These are phyloP conservation scores for Nevesoporus exiguus DNA, from an alignment of 768 basidiomycete species.

Conservation along the genomic window DNA sequence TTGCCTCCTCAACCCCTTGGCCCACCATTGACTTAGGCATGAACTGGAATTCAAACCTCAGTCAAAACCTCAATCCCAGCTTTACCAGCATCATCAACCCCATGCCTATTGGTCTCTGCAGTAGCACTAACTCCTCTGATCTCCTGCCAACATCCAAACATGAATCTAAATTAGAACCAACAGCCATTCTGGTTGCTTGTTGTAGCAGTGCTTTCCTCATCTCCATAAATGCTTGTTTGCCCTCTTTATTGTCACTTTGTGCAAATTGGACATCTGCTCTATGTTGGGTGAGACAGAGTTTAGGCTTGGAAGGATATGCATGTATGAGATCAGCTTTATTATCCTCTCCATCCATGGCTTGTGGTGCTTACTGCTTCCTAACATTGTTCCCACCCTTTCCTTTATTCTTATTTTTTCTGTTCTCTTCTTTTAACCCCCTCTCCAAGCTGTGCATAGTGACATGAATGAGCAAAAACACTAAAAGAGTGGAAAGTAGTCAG, in stretches of 20 bases:
- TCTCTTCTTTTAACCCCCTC: not conserved
- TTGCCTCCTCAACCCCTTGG: not conserved
- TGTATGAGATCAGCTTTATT: not conserved
- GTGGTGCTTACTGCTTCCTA: not conserved
- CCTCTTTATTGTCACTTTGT: not conserved
- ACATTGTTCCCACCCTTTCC: not conserved
- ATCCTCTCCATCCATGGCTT: not conserved
- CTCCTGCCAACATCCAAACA: not conserved
- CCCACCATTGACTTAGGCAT: not conserved
- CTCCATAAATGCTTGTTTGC: not conserved
- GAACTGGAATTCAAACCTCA: constrained; percentile 10
- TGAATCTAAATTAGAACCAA: constrained; percentile 1
- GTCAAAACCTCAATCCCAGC: constrained; percentile 26
- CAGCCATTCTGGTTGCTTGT: not conserved
- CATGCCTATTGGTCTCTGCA: constrained; percentile 1
- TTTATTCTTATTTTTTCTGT: not conserved
- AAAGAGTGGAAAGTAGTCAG: too few species aligned
- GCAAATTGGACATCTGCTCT: not conserved
- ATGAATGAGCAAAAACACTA: too few species aligned
- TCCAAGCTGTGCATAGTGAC: not conserved
- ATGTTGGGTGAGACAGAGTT: not conserved
- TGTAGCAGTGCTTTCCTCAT: not conserved
- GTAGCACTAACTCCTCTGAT: constrained; percentile 9
- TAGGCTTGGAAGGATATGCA: not conserved
- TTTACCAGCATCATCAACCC: constrained; percentile 22